phyloP scores from a whole-genome alignment of 225 moss, liverwort and hornwort genomes.

The Pseudisothecium myosuroides region DNA sequence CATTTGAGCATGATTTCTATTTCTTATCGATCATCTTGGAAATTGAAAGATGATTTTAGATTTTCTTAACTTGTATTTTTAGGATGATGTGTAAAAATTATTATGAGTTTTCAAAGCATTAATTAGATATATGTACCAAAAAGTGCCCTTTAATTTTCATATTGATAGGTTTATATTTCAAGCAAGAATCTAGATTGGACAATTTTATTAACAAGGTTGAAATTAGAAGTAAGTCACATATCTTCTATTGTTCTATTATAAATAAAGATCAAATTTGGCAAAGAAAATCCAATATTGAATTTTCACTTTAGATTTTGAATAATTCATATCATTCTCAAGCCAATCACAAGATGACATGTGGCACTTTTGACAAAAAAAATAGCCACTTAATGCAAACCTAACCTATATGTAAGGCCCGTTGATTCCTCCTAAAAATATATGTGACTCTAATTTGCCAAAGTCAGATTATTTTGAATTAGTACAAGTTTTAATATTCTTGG shows the following conservation, averaged over 20 bases:
- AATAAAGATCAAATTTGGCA: neutral
- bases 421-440: neutral
- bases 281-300: neutral
- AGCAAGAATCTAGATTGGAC: neutral
- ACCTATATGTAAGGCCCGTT: rapidly evolving
- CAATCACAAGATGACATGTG: neutral
- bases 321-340: neutral
- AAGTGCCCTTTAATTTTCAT: neutral
- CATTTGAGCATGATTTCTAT: neutral
- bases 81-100: neutral
- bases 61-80: neutral
- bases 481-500: rapidly evolving
- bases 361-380: neutral
- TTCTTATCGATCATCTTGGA: neutral
- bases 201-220: neutral
- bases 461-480: neutral
- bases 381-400: neutral
- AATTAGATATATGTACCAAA: neutral
- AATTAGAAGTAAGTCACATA: too few relatives aligned
- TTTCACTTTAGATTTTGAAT: neutral
- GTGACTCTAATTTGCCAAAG: too few relatives aligned
- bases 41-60: neutral
- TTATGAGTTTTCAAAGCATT: neutral
- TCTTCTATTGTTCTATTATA: neutral
- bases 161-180: neutral